Evolutionary conservation across 768 basidiomycete genomes (phyloP), one percentile per base, ranked within the genome.

Genomic region (Pleurotus giganteus): DNA sequence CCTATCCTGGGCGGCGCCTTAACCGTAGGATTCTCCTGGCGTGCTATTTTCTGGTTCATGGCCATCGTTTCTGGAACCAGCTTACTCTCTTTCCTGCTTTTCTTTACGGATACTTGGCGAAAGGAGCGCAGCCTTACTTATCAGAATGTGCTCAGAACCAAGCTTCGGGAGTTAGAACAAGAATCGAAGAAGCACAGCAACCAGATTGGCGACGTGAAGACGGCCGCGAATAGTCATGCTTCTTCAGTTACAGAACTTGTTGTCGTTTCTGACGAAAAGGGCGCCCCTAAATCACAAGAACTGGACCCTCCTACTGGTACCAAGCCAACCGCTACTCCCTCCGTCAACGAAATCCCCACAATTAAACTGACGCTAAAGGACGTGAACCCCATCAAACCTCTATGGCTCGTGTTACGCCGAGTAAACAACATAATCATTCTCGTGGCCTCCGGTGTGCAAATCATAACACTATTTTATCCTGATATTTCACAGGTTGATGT

Each of bases 81-180:
- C 47, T 72, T 82, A 47, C 41, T 83, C 34, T 69, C 75, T 17
- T 90, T 91, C 66, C 53, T 87, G 29, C 66, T 86, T 21, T 72
- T 87, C 63, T 90, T 94, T 73, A 82, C 80, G 55, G 92, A 95
- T 62, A 91, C 91, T 0, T 95, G 90, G 71, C 81, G 92, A 15
- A 73, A 79, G 53, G 90, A 94, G 63, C 85, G 94, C 41, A 94
- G 91, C 52, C 69, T 89, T 21, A 81, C 83, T 2, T 96, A 94
- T 66, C 89, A 90, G 64, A 75, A 76, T 32, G 84, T 85, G 0
- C 70, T 75, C 44, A 74, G 78, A 15, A 54, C 72, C 4, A 67
- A 67, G 39, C 64, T 66, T 9, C 52, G 53, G 28, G 59, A 58
- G 32, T 17, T 24, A 13, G 50, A 36, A 19, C 11, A 34, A 13